phyloP scores from a whole-genome alignment of 2,329 filamentous ascomycete species.

The Stromatinia cepivora region DNA sequence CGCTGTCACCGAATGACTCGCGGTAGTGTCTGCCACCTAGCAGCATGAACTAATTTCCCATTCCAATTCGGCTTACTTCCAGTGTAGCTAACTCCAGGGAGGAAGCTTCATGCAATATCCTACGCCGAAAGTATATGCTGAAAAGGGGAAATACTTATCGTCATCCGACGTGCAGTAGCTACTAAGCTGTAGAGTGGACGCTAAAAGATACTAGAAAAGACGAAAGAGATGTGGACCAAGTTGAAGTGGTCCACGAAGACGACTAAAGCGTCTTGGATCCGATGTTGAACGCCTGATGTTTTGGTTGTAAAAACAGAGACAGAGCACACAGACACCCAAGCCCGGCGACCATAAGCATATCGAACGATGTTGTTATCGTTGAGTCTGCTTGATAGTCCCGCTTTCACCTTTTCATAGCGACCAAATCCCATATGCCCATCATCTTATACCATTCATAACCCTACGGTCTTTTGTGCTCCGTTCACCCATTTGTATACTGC shows the following conservation, averaged over 20 bases:
- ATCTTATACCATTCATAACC: conserved; percentile 12
- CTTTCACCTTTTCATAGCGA: conserved; percentile 43
- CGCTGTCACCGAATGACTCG: conserved; percentile 22
- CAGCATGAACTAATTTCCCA: conserved; percentile 17
- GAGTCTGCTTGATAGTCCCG: conserved; percentile 45
- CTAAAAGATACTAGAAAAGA: conserved; percentile 27
- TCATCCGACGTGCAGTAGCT: conserved; percentile 20
- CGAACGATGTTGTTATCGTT: conserved; percentile 72
- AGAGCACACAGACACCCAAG: conserved; percentile 68
- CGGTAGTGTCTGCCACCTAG: conserved; percentile 19
- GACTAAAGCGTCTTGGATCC: conserved; percentile 65
- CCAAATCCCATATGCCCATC: conserved; percentile 30
- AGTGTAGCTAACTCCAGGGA: conserved; percentile 11
- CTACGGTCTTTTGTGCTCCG: conserved; percentile 3
- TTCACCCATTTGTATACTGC: conserved; percentile 7
- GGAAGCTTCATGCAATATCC: background rate
- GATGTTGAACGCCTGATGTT: conserved; percentile 75
- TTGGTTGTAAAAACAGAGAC: conserved; percentile 84
- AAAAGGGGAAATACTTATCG: conserved; percentile 19
- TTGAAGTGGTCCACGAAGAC: conserved; percentile 66
- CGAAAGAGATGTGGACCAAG: conserved; percentile 54
- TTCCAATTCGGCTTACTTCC: background rate
- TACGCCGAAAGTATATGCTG: conserved; percentile 4
- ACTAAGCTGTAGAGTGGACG: conserved; percentile 25
- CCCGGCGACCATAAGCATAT: conserved; percentile 50